Evolutionary conservation across 2,329 filamentous ascomycete genomes (phyloP).

Genomic region (Helotiales sp.): DNA sequence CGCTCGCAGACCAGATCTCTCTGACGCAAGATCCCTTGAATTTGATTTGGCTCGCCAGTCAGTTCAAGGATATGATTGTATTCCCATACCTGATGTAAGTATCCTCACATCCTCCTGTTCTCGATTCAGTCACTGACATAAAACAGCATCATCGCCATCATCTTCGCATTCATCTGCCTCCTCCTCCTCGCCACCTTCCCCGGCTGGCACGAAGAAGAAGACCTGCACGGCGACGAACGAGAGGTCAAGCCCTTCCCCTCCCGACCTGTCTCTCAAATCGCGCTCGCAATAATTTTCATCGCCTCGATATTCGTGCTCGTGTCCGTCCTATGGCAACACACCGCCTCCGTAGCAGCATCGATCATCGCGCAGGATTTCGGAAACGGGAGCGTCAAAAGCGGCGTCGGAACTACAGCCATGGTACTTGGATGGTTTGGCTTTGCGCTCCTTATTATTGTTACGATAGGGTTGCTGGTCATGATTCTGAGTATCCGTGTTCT

Average conservation of each 20-base stretch:
- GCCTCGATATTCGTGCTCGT: slow-evolving; percentile 73
- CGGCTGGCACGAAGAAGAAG: slow-evolving; percentile 92
- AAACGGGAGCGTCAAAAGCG: slow-evolving; percentile 84
- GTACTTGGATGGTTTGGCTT: slow-evolving; percentile 98
- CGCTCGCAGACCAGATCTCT: slow-evolving; percentile 84
- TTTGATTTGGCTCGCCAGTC: slow-evolving; percentile 93
- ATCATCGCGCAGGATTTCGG: slow-evolving; percentile 92
- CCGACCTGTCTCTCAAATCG: slow-evolving; percentile 88
- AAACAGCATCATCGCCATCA: slow-evolving; percentile 88
- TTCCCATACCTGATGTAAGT: slow-evolving; percentile 94
- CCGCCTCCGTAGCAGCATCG: slow-evolving; percentile 91
- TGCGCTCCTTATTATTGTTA: slow-evolving; percentile 89
- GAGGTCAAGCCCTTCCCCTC: slow-evolving; percentile 95
- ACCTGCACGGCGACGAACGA: slow-evolving; percentile 79
- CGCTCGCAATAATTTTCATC: slow-evolving; percentile 89
- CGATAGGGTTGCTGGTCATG: slow-evolving; percentile 93
- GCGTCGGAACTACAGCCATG: slow-evolving; percentile 94
- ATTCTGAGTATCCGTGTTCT: slow-evolving; percentile 89
- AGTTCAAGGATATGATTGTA: slow-evolving; percentile 98
- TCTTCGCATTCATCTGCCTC: slow-evolving; percentile 96
- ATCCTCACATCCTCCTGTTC: neutral
- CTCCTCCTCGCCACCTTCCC: slow-evolving; percentile 95
- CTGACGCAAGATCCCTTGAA: slow-evolving; percentile 96
- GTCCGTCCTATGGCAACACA: slow-evolving; percentile 89
- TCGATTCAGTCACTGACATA: neutral